phyloP scores from a whole-genome alignment of 2,329 filamentous ascomycete species.

The Talaromyces sp. region DNA sequence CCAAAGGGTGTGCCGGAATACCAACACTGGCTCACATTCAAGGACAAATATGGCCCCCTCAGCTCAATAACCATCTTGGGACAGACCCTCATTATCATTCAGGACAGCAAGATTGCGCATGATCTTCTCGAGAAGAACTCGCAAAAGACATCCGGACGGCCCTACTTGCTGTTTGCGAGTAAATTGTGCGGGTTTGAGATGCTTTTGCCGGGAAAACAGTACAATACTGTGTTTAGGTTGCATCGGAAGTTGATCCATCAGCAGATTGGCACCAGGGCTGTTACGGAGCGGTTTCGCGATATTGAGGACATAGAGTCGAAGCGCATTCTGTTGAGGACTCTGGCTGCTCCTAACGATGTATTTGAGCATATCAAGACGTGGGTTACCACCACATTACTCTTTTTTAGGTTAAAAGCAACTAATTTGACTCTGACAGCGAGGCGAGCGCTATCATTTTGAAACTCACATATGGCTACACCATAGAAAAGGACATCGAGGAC shows the following conservation, averaged over 20 bases:
- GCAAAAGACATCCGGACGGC: constrained; percentile 31
- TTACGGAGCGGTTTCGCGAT: constrained; percentile 40
- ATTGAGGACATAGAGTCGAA: constrained; percentile 48
- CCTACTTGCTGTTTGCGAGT: constrained; percentile 30
- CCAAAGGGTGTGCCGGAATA: constrained; percentile 38
- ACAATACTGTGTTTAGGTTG: constrained; percentile 38
- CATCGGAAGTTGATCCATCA: constrained; percentile 49
- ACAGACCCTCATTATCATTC: constrained; percentile 38
- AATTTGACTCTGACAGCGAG: background rate
- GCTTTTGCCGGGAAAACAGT: constrained; percentile 34
- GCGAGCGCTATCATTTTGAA: constrained; percentile 45
- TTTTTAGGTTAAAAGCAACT: background rate
- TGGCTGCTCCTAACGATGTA: constrained; percentile 40
- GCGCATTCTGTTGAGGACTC: constrained; percentile 45
- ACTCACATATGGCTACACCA: constrained; percentile 48
- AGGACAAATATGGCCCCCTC: constrained; percentile 41
- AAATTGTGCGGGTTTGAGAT: constrained; percentile 46
- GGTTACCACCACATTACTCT: background rate
- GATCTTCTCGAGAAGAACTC: constrained; percentile 38
- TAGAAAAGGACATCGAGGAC: constrained; percentile 40
- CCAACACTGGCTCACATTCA: constrained; percentile 47
- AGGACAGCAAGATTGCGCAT: constrained; percentile 31
- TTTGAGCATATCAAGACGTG: constrained; percentile 45
- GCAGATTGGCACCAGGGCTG: constrained; percentile 45
- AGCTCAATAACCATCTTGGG: constrained; percentile 41